Base-by-base conservation (phyloP, 352 stramenopile genomes). In the Nothophytophthora sp. region DNA sequence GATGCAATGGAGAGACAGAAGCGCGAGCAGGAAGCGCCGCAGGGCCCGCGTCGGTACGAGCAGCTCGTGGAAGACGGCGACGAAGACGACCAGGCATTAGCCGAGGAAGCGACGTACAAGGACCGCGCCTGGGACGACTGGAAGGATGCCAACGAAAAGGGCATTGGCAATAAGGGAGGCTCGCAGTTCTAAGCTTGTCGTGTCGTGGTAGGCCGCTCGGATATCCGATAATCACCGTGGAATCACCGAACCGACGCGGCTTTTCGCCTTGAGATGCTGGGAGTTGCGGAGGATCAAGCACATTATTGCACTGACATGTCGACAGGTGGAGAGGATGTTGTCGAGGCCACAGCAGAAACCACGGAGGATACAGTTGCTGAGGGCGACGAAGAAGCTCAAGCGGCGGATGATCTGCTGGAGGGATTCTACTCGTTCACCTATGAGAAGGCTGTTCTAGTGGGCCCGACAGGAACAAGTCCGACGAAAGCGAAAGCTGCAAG, bases 61-160 rank as follows among this genome's bases (percentile, higher is more conserved):
- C 91, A 99, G 60, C 74, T 99, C 5, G 75, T 90, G 1, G 81
- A 88, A 37, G 96, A 98, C 65, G 96, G 96, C 38, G 92, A 99
- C 47, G 96, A 99, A 63, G 96, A 99, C 60, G 70, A 98, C 63
- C 60, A 85, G 1, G 66, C 79, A 38, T 79, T 98, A 27, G 86
- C 98, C 15, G 93, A 99, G 49, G 86, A 97, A 38, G 88, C 86
- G 38, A 91, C 92, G 13, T 87, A 91, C 57, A 87, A 98, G 32
- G 96, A 99, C 65, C 86, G 95, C 35, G 73, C 88, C 15, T 99
- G 96, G 96, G 96, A 99, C 70, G 90, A 98, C 72, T 99, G 84
- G 77, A 98, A 98, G 71, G 96, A 98, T 49, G 87, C 92, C 18
- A 98, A 99, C 67, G 88, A 92, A 22, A 86, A 86, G 54, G 96